Evolutionary conservation across 306 rosid genomes (phyloP), one percentile per base, ranked within the genome.

Genomic region (Vigna unguiculata): DNA sequence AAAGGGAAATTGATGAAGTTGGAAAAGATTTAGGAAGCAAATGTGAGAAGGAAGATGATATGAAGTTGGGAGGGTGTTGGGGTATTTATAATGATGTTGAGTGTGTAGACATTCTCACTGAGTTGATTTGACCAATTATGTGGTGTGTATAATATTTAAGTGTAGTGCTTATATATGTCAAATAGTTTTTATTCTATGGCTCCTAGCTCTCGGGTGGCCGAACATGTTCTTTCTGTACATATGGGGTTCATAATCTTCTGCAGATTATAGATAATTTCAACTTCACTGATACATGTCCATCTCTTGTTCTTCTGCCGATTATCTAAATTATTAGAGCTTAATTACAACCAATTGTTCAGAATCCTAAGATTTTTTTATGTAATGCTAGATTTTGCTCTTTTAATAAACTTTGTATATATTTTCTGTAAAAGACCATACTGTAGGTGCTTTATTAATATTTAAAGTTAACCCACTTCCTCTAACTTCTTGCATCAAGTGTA

Each of bases 51-150:
- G n/a, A 51, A 13, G 17, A 49, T 61, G 65, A 25, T 45, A 62
- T 62, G 67, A 74, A 58, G 52, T 22, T 30, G 10, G n/a, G 5
- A 36, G 17, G 41, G 30, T 69, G 16, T 20, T 71, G 0, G 6
- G 46, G 53, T 71, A 79, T 75, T 75, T 83, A 83, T 79, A 83
- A 38, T 30, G 9, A 48, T 45, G 9, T 34, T 32, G 70, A 24
- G 59, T 9, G 40, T 43, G 55, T 6, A 38, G 7, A 58, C 22
- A 49, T 67, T 58, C 38, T 52, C 32, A 36, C n/a, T 3, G n/a
- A 65, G 3, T 63, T 64, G 45, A 57, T 38, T 78, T 77, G 79
- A 82, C 76, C 78, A 58, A 36, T 63, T 63, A 59, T 59, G 24
- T n/a, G 46, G 24, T 7, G 67, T 6, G 22, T 32, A 16, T 30